phyloP scores from a whole-genome alignment of 2,329 filamentous ascomycete species.

The Alternaria dauci region DNA sequence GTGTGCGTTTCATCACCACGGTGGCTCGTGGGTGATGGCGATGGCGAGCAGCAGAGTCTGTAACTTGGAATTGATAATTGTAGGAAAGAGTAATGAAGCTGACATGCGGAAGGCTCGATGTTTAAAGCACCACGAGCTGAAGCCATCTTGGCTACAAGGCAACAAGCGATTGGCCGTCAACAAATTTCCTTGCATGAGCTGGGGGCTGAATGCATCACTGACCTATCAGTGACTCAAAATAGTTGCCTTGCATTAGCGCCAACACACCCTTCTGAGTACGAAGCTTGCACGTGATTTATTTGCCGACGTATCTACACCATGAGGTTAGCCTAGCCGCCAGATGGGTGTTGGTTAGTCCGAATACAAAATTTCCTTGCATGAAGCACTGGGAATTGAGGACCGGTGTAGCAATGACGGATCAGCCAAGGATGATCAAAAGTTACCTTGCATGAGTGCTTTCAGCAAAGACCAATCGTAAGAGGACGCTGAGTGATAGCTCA shows the following conservation, averaged over 20 bases:
- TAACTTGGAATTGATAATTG: not conserved
- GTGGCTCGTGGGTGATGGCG: not conserved
- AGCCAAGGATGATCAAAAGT: not conserved
- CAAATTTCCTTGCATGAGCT: not conserved
- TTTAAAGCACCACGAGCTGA: not conserved
- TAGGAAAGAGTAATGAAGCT: not conserved
- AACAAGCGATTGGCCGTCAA: not conserved
- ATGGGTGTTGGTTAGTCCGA: not conserved
- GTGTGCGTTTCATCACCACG: not conserved
- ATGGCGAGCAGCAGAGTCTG: not conserved
- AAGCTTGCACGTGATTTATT: not conserved
- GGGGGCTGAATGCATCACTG: not conserved
- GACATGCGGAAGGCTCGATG: not conserved
- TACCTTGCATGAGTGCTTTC: not conserved
- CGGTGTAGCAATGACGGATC: not conserved
- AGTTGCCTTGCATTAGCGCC: not conserved
- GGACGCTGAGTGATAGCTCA: not conserved
- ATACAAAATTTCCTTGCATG: not conserved
- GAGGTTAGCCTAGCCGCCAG: rapidly evolving
- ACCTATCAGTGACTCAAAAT: not conserved
- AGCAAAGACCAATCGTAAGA: not conserved
- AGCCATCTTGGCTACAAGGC: not conserved
- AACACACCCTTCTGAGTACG: not conserved
- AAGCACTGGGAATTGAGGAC: not conserved
- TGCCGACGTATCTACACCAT: not conserved